Base-by-base conservation (phyloP, 805 yeast genomes). In the Saccharomyces jurei region DNA sequence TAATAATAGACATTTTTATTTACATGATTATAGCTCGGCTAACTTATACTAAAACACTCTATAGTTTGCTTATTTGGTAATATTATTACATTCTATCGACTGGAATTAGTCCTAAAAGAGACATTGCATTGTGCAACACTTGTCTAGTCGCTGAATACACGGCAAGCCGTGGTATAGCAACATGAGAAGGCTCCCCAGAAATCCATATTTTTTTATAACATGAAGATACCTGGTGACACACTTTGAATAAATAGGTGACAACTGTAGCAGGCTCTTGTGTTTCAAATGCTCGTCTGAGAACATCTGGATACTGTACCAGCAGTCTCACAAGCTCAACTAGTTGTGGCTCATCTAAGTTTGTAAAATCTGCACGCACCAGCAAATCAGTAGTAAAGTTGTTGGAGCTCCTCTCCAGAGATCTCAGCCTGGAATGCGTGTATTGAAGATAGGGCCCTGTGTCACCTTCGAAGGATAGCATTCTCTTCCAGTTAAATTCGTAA, bases 361-460 rank as follows among this genome's bases (percentile, higher is more conserved):
- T 74, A 65, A 75, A 79, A 69, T 88, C 81, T 55, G 86, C 86
- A 22, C 66, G 66, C 46, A 64, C 56, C 66, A 77, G 71, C 52
- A 77, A 72, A 28, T 73, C 76, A 4, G 69, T 60, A 6, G 76
- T 68, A 52, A 85, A 79, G 29, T 73, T 75, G 21, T 67, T 44
- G 22, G 96, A 82, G 64, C 88, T 89, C 77, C 98, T 86, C 74
- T 89, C 91, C 64, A 94, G 90, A 6, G 97, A 90, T 74, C 95
- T 82, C 69, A 94, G 82, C 74, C 99, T 88, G 22, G 98, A 90
- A 75, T 94, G 99, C 48, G 99, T 98, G 69, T 94, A 94, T 74
- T 94, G 99, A 71, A 94, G 80, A 75, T 94, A 94, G 56, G 99
- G 98, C 70, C 99, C 99, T 54, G 99, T 94, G 74, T 94, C 99